Evolutionary conservation across 805 yeast species (phyloP).

Genomic region (Candida nanaspora): DNA sequence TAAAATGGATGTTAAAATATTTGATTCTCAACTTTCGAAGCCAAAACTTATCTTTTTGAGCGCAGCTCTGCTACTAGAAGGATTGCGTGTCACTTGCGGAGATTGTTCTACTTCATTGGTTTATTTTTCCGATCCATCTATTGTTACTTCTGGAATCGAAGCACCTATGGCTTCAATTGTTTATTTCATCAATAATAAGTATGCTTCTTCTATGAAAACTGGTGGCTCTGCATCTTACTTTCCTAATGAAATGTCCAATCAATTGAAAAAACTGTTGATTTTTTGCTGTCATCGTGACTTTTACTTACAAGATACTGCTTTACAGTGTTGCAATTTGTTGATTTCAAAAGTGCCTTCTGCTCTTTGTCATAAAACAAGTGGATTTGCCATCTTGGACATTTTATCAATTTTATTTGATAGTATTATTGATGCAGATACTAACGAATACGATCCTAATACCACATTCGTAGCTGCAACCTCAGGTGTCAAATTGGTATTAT

Average conservation of each 20-base stretch:
- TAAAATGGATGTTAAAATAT: slow-evolving; percentile 33
- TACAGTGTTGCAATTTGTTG: slow-evolving; percentile 65
- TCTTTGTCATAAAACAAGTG: slow-evolving; percentile 63
- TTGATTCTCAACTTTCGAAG: slow-evolving; percentile 47
- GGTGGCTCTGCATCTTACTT: slow-evolving; percentile 52
- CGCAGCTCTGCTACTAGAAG: slow-evolving; percentile 73
- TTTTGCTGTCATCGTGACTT: slow-evolving; percentile 73
- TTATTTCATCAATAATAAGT: slow-evolving; percentile 49
- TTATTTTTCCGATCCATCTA: slow-evolving; percentile 84
- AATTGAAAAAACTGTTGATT: slow-evolving; percentile 59
- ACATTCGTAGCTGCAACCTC: slow-evolving; percentile 38
- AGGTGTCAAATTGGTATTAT: slow-evolving; percentile 49
- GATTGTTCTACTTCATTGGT: slow-evolving; percentile 69
- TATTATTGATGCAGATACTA: slow-evolving; percentile 74
- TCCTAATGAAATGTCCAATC: slow-evolving; percentile 53
- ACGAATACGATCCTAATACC: slow-evolving; percentile 80
- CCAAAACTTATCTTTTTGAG: slow-evolving; percentile 85
- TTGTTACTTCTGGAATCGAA: slow-evolving; percentile 59
- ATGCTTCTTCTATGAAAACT: slow-evolving; percentile 39
- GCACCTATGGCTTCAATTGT: slow-evolving; percentile 63
- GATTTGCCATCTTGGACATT: slow-evolving; percentile 76
- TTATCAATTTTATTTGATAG: slow-evolving; percentile 72
- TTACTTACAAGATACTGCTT: slow-evolving; percentile 71
- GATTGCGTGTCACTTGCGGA: slow-evolving; percentile 71
- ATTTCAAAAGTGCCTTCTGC: slow-evolving; percentile 66